Percentiles rank a stretch among this genome's conserved stretches.
Conservation (phyloP, 2,329 filamentous ascomycete genomes). For the Furcasterigmium furcatum region DNA sequence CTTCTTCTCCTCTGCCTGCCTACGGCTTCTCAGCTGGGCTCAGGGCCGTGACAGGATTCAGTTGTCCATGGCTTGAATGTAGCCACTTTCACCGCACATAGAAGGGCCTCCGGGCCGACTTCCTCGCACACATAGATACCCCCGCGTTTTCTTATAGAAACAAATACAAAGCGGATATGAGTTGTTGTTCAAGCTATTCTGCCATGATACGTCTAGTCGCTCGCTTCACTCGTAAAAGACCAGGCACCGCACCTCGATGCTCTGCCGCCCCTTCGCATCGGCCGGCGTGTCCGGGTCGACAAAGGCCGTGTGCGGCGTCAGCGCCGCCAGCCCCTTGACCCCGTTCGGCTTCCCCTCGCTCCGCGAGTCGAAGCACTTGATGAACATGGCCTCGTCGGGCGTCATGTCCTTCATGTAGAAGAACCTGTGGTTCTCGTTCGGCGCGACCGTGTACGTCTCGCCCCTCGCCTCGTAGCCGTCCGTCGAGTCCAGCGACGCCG, state of each 20-base stretch:
- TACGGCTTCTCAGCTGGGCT: not conserved
- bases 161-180: not conserved
- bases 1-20: slow-evolving; percentile 6
- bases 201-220: not conserved
- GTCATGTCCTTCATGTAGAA: slow-evolving; percentile 69
- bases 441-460: slow-evolving; percentile 58
- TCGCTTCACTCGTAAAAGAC: slow-evolving; percentile 50
- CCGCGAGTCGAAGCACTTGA: slow-evolving; percentile 53
- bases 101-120: too few species aligned
- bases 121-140: slow-evolving; percentile 3
- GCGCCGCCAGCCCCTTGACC: slow-evolving; percentile 40
- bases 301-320: slow-evolving; percentile 53
- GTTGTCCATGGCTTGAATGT: not conserved
- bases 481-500: slow-evolving; percentile 38
- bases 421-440: slow-evolving; percentile 56
- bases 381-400: slow-evolving; percentile 41
- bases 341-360: slow-evolving; percentile 37
- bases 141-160: not conserved
- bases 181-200: not conserved
- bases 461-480: slow-evolving; percentile 60
- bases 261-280: slow-evolving; percentile 64
- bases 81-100: too few species aligned
- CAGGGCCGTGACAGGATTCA: not conserved
- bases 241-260: slow-evolving; percentile 62
- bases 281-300: slow-evolving; percentile 59